Percentiles rank a stretch among this genome's conserved stretches.
Conservation (phyloP, 2,329 filamentous ascomycete genomes). For the Piedraia hortae region DNA sequence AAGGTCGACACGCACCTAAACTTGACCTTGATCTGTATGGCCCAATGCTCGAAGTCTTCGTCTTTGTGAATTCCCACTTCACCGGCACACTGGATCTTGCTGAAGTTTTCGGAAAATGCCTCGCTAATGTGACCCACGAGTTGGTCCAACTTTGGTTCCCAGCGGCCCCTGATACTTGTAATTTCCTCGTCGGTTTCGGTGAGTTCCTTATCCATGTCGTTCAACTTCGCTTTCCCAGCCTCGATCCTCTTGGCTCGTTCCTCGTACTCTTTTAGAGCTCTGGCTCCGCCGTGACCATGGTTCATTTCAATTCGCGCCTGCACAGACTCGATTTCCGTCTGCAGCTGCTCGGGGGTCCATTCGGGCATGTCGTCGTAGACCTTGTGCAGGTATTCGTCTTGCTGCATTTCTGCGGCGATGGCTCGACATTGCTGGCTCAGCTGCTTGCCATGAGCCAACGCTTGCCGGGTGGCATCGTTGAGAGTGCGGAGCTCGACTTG, state of each 20-base stretch:
- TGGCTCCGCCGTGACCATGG: slow-evolving; percentile 18
- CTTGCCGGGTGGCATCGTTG: slow-evolving; percentile 1
- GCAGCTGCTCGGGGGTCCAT: slow-evolving; percentile 27
- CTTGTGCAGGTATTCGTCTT: slow-evolving; percentile 6
- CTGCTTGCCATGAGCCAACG: too few relatives aligned
- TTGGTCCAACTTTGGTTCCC: slow-evolving; percentile 61
- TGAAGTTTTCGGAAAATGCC: slow-evolving; percentile 79
- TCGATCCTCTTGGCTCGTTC: slow-evolving; percentile 42
- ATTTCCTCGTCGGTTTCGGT: slow-evolving; percentile 31
- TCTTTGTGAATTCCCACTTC: slow-evolving; percentile 74
- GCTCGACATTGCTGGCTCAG: slow-evolving; percentile 4
- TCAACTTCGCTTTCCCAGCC: slow-evolving; percentile 26
- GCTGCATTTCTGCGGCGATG: slow-evolving; percentile 4
- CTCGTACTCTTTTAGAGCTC: slow-evolving; percentile 57
- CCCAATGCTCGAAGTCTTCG: slow-evolving; percentile 70
- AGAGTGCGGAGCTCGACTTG: slow-evolving; percentile 7
- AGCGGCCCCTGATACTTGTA: slow-evolving; percentile 35
- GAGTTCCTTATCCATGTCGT: slow-evolving; percentile 11
- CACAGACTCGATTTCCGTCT: slow-evolving; percentile 46
- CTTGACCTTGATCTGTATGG: slow-evolving; percentile 78
- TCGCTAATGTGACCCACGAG: slow-evolving; percentile 61
- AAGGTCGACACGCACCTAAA: slow-evolving; percentile 38
- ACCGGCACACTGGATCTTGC: slow-evolving; percentile 78
- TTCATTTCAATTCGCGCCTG: slow-evolving; percentile 53
- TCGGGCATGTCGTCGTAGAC: slow-evolving; percentile 14